Evolutionary conservation across 2,329 filamentous ascomycete species (phyloP), one percentile per base, ranked within the genome.

Genomic region (Fusarium luffae): DNA sequence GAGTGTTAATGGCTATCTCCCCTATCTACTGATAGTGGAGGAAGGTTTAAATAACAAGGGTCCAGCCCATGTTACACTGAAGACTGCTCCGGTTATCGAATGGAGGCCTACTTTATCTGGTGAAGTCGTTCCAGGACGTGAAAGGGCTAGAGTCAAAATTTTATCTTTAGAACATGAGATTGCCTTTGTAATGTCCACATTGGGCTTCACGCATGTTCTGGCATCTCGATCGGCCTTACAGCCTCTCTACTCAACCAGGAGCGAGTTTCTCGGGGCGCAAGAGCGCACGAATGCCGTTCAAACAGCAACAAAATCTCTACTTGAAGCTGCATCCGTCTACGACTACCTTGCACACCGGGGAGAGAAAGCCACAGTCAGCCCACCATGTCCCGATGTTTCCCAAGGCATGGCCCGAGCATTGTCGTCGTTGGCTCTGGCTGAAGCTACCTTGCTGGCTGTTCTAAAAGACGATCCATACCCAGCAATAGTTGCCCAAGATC

Each of bases 381-480:
- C 83, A 7, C 84, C 87, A 2, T 86, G 83, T 71, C 78, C 83
- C 5, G 88, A 90, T 74, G 82, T 90, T 21, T 76, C 84, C 3
- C 84, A 86, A 9, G 76, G 85, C 3, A 85, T 83, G 10, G 81
- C 86, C 18, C 83, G 85, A 54, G 88, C 85, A 1, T 85, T 92
- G 58, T 83, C 88, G 5, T 86, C 85, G 13, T 84, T 98, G 5
- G 89, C 93, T 1, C 85, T 96, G 32, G 93, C 94, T 3, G 95
- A 98, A 80, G 94, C 94, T 1, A 98, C 94, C 0, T 85, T 98
- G 2, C 87, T 98, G 2, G 93, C 93, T 1, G 93, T 98, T 1
- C 79, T 97, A 51, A 98, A 98, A 74, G 95, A 98, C 77, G 96
- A 99, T 75, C 94, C 95, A 0, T 98, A 98, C 76, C 92, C 95